A percentile compares a stretch with the other conserved stretches of the same genome.
These are phyloP conservation scores for Blastobotrys buckinghamii DNA, from an alignment of 1,139 yeast species.

Conservation along the genomic window DNA sequence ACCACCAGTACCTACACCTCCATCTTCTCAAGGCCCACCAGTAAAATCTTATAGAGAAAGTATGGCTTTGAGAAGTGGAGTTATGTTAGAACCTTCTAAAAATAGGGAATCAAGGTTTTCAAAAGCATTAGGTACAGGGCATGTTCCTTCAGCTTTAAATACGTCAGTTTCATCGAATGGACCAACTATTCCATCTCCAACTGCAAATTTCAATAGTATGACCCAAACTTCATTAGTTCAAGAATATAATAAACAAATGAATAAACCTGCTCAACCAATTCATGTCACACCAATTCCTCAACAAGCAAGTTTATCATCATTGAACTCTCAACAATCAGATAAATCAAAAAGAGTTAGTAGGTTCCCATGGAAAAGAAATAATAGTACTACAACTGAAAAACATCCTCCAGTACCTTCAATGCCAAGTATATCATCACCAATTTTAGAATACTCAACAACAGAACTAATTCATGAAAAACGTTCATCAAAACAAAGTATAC, in stretches of 20 bases:
- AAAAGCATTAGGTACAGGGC: slow-evolving; percentile 6
- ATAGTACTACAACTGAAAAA: not conserved
- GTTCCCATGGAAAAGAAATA: slow-evolving; percentile 16
- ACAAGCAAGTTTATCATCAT: not conserved
- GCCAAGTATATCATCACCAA: slow-evolving; percentile 23
- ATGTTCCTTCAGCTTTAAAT: too few species aligned
- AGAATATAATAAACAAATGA: not conserved
- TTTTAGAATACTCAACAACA: slow-evolving; percentile 24
- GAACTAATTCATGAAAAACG: slow-evolving; percentile 20
- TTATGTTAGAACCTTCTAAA: slow-evolving; percentile 2
- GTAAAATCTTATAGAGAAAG: slow-evolving; percentile 14
- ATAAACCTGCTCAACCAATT: not conserved
- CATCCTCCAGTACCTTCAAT: slow-evolving; percentile 9
- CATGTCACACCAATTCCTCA: not conserved
- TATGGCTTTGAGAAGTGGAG: slow-evolving; percentile 11
- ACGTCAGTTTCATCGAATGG: too few species aligned
- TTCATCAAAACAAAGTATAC: slow-evolving; percentile 8
- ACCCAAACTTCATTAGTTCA: not conserved
- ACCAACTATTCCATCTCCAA: not conserved
- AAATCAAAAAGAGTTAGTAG: slow-evolving; percentile 14
- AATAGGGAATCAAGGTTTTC: slow-evolving; percentile 9
- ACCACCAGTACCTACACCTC: slow-evolving; percentile 5
- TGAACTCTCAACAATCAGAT: not conserved
- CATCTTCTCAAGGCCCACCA: slow-evolving; percentile 13
- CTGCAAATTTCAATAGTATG: not conserved